phyloP scores from a whole-genome alignment of 2,329 filamentous ascomycete genomes.

The Ophiostoma tasmaniense region DNA sequence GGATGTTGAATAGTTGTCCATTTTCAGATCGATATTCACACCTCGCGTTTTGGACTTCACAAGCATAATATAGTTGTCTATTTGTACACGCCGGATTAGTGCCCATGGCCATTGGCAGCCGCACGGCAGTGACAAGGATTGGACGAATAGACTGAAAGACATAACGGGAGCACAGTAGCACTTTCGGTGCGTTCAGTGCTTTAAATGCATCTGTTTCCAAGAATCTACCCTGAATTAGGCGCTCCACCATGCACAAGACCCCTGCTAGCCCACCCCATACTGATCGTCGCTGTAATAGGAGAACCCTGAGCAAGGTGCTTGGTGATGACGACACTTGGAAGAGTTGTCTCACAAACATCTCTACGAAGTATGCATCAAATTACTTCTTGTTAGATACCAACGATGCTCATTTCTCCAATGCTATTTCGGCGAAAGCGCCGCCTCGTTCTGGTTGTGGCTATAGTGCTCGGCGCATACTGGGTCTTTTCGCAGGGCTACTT shows the following conservation, averaged over 20 bases:
- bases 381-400: too few species aligned
- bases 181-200: not conserved
- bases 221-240: not conserved
- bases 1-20: too few species aligned
- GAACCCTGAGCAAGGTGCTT: not conserved
- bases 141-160: too few species aligned
- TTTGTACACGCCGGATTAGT: too few species aligned
- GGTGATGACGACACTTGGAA: not conserved
- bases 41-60: too few species aligned
- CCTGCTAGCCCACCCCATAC: not conserved
- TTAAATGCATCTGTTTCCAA: not conserved
- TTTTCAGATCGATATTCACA: too few species aligned
- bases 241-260: not conserved
- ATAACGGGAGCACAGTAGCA: too few species aligned
- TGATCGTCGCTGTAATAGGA: not conserved
- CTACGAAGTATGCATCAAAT: too few species aligned
- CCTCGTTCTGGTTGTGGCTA: slow-evolving; percentile 7
- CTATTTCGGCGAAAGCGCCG: slow-evolving; percentile 12
- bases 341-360: not conserved
- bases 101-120: too few species aligned
- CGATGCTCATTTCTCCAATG: not conserved
- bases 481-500: not conserved
- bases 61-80: too few species aligned
- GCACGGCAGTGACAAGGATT: too few species aligned
- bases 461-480: slow-evolving; percentile 7